phyloP scores from a whole-genome alignment of 2,329 filamentous ascomycete species.

The Magnaporthiopsis poae region DNA sequence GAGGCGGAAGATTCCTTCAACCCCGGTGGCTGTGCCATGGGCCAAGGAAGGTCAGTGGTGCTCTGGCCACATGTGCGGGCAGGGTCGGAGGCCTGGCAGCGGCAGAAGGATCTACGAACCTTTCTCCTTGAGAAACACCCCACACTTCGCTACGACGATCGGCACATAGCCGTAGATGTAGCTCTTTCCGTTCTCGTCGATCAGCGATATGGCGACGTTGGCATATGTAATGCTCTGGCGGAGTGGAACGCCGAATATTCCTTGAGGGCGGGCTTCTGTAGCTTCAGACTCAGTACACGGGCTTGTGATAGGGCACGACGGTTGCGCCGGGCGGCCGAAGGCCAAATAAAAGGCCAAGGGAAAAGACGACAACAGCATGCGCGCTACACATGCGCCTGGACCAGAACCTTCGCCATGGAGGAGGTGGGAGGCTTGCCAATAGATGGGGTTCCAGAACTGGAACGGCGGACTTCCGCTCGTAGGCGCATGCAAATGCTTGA shows the following conservation, averaged over 20 bases:
- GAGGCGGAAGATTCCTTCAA: constrained; percentile 93
- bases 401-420: no score
- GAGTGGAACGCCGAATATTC: constrained; percentile 90
- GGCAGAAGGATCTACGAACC: constrained; percentile 45
- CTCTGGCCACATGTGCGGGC: background rate
- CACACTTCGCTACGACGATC: constrained; percentile 96
- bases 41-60: background rate
- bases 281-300: background rate
- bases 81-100: background rate
- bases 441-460: background rate
- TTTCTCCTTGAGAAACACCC: constrained; percentile 95
- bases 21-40: constrained; percentile 61
- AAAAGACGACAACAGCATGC: background rate
- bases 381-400: background rate
- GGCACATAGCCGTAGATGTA: constrained; percentile 98
- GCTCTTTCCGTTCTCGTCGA: constrained; percentile 83
- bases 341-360: background rate
- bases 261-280: constrained; percentile 45
- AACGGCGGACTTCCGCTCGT: background rate
- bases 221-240: constrained; percentile 93
- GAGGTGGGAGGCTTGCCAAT: background rate
- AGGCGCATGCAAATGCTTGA: background rate
- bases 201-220: constrained; percentile 92
- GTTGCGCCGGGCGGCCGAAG: no score
- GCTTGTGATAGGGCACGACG: background rate